Conservation (phyloP, 1,284 basidiomycete genomes). For the Cutaneotrichosporon cavernicola region DNA sequence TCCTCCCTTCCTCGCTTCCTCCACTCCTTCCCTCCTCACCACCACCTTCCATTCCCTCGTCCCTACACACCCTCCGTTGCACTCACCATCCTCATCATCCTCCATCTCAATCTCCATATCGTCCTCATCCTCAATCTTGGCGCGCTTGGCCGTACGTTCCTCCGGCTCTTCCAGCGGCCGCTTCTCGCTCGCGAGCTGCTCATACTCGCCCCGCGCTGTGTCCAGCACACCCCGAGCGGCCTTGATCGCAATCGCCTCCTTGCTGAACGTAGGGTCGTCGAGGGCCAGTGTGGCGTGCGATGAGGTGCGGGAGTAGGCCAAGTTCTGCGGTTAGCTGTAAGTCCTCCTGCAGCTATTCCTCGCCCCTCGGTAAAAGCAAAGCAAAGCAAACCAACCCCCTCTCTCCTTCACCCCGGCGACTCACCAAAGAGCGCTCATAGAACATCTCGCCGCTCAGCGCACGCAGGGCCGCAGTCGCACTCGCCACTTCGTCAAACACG, state of each 20-base stretch:
- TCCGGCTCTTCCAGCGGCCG: constrained; percentile 65
- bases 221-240: constrained; percentile 52
- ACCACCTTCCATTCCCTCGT: neutral
- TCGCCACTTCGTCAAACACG: constrained; percentile 84
- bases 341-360: neutral
- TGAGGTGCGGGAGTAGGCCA: constrained; percentile 80
- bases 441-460: constrained; percentile 87
- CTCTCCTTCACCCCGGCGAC: constrained; percentile 12
- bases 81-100: constrained; percentile 48
- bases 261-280: constrained; percentile 60
- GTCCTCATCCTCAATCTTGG: constrained; percentile 40
- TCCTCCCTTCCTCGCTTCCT: neutral
- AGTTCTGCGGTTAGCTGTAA: constrained; percentile 43
- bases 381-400: neutral
- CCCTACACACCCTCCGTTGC: neutral
- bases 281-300: constrained; percentile 71
- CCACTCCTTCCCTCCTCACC: neutral
- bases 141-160: constrained; percentile 40
- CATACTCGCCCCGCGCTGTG: constrained; percentile 56
- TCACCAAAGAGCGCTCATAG: constrained; percentile 58
- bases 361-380: neutral
- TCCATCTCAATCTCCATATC: constrained; percentile 53
- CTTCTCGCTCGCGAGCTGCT: constrained; percentile 58
- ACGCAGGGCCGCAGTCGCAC: constrained; percentile 85
- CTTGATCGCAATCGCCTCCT: constrained; percentile 57